Base-by-base conservation (phyloP, 768 basidiomycete species). In the Artomyces pyxidatus region DNA sequence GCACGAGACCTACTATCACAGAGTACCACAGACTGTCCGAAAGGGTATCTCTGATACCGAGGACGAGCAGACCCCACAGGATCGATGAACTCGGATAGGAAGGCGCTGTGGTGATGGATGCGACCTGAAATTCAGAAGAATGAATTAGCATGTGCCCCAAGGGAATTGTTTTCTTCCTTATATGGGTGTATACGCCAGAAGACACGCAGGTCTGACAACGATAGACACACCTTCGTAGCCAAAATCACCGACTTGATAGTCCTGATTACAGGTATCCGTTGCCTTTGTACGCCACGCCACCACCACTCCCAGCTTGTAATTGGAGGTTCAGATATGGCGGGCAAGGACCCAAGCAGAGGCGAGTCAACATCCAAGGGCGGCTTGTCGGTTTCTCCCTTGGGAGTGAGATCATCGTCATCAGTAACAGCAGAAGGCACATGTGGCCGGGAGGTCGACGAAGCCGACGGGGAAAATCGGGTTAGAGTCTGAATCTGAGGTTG, bases 11-110 rank as follows among this genome's bases (percentile, higher is more conserved):
- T 14, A 79, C 61, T 27, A 68, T 49, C 1, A 70, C 32, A 0
- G 74, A 72, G 14, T 66, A 56, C 44, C 54, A 48, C 9, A 74
- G 51, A 19, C 59, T 61, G 40, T 76, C 74, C 22, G 69, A 71
- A 61, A 72, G 63, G 11, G 71, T 74, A 62, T 80, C 78, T 19
- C 64, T 49, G 23, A 77, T 56, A 2, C 74, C 74, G 1, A 72
- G 65, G 1, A 58, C 52, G 7, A 67, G 60, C 32, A 72, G 59
- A 12, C 58, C 46, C 0, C 49, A 61, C 45, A 65, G 40, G 4
- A 66, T 44, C 23, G 61, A 46, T 2, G 61, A 57, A 30, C 62
- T 63, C 6, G 59, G 44, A 11, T 17, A 29, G 30, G 16, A 25
- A 42, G 6, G 40, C 60, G 45, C 12, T 44, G 61, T 28, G 61